A percentile compares a stretch with the other conserved stretches of the same genome.
Evolutionary conservation across 805 yeast species (phyloP).

Genomic region (Kregervanrija delftensis): DNA sequence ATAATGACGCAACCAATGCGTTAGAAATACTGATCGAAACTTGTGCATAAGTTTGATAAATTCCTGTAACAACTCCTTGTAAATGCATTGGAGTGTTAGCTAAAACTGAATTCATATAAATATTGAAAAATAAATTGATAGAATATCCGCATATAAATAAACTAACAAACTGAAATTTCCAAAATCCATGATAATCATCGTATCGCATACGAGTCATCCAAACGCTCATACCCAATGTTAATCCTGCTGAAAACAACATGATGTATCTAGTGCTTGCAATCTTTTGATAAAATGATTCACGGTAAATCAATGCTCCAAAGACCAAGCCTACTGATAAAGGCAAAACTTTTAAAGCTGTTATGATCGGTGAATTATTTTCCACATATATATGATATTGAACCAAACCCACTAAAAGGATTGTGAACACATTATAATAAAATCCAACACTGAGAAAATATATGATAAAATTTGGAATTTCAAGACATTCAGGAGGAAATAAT

Average conservation of each 20-base stretch:
- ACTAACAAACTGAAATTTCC: constrained; percentile 22
- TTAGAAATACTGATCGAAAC: constrained; percentile 12
- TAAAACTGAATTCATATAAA: constrained; percentile 27
- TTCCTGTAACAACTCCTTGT: constrained; percentile 15
- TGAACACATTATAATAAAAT: constrained; percentile 5
- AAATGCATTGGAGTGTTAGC: constrained; percentile 16
- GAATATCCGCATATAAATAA: constrained; percentile 14
- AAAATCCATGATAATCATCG: constrained; percentile 12
- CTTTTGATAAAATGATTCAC: constrained; percentile 6
- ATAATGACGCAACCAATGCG: constrained; percentile 12
- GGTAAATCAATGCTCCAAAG: constrained; percentile 21
- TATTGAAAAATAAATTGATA: constrained; percentile 27
- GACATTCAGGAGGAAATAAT: constrained; percentile 17
- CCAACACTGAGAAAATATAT: constrained; percentile 9
- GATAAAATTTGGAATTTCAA: constrained; percentile 16
- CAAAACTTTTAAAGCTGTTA: constrained; percentile 31
- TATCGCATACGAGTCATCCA: constrained; percentile 17
- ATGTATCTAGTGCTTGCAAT: constrained; percentile 18
- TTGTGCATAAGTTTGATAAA: constrained; percentile 12
- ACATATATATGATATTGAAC: constrained; percentile 23
- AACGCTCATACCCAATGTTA: constrained; percentile 10
- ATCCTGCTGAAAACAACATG: constrained; percentile 9
- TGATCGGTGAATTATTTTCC: constrained; percentile 24
- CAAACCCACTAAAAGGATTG: constrained; percentile 4
- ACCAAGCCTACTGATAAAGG: constrained; percentile 29